These are phyloP conservation scores for Agroathelia rolfsii DNA, from an alignment of 1,284 basidiomycete genomes.

Conservation along the genomic window DNA sequence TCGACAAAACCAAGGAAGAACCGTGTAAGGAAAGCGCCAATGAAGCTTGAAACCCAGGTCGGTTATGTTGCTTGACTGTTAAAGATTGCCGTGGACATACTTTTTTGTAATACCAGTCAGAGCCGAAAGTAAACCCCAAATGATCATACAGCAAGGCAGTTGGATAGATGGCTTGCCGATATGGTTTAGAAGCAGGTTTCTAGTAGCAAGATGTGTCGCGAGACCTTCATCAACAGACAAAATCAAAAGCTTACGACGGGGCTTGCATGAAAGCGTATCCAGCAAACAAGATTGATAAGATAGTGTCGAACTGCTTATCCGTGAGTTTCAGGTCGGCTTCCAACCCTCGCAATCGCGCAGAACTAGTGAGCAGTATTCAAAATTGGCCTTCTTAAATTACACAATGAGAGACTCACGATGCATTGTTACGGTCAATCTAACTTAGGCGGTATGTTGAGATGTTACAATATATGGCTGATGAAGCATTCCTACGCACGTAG, in stretches of 20 bases:
- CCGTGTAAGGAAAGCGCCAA: conserved; percentile 60
- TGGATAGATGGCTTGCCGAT: conserved; percentile 68
- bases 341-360: conserved; percentile 19
- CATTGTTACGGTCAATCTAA: conserved; percentile 66
- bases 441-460: too few species aligned
- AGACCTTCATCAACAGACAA: conserved; percentile 4
- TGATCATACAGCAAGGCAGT: conserved; percentile 58
- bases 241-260: conserved; percentile 40
- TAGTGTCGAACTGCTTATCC: conserved; percentile 12
- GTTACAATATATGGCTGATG: too few species aligned
- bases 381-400: too few species aligned
- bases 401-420: conserved; percentile 28
- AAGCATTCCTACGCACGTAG: conserved; percentile 31
- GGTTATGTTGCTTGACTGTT: too few species aligned
- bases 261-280: conserved; percentile 31
- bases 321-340: conserved; percentile 12
- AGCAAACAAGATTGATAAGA: conserved; percentile 12
- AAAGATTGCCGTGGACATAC: conserved; percentile 22
- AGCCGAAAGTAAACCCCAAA: conserved; percentile 52
- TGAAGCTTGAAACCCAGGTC: conserved; percentile 37
- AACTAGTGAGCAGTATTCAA: too few species aligned
- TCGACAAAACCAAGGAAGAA: conserved; percentile 65
- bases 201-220: too few species aligned
- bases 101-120: conserved; percentile 42
- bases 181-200: conserved; percentile 66